Evolutionary conservation across 805 yeast genomes (phyloP), one percentile per base, ranked within the genome.

Genomic region (Suhomyces kilbournensis): DNA sequence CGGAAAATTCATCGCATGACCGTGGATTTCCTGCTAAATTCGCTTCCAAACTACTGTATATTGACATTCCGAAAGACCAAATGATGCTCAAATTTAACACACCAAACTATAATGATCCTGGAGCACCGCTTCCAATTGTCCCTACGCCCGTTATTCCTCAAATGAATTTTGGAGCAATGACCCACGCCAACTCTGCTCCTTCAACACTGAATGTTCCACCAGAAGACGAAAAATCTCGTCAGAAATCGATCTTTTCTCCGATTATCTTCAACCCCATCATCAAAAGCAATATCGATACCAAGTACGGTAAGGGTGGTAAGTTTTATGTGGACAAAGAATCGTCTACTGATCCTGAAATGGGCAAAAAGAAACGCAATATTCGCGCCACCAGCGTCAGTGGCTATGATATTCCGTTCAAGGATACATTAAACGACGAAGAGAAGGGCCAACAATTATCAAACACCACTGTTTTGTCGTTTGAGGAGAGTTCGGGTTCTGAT

Each of bases 271-370:
- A 89, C 60, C 96, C 97, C 0, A 79, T 86, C 17, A 86, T 90
- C 50, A 84, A 83, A 52, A 79, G 81, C 46, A 83, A 81, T 53
- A 84, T 93, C 39, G 98, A 93, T 64, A 83, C 88, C 52, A 93
- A 93, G 62, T 93, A 93, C 61, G 85, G 86, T 10, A 79, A 79
- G 56, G 99, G 99, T 5, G 99, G 99, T 1, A 88, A 92, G 62
- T 93, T 88, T 64, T 91, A 84, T 63, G 89, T 88, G 14, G 71
- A 68, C 4, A 65, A 68, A 46, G 78, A 74, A n/a, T 55, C 56
- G 14, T 49, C 64, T 8, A 51, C 47, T 14, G 70, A 59, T 20
- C 48, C 55, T 3, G 70, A 67, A 17, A 60, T 59, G 9, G 50
- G 48, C 25, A 49, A 60, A 44, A 62, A 59, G 44, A 55, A 56